Percentiles rank a stretch among this genome's conserved stretches.
These are phyloP conservation scores for Solanum etuberosum DNA, from an alignment of 257 asterid species.

Conservation along the genomic window DNA sequence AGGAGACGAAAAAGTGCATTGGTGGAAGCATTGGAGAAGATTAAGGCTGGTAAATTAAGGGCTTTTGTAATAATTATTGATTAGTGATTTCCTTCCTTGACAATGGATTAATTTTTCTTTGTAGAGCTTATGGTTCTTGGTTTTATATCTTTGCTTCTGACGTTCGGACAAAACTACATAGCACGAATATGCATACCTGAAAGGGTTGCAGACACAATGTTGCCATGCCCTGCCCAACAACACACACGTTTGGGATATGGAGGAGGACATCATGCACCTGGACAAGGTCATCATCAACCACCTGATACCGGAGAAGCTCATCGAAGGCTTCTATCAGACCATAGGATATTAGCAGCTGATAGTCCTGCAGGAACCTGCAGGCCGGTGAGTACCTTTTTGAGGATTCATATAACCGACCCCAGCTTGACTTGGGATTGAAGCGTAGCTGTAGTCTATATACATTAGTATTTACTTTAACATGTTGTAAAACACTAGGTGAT, in stretches of 20 bases:
- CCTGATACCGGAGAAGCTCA: conserved; percentile 4
- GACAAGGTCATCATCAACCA: not conserved
- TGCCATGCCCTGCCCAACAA: conserved; percentile 42
- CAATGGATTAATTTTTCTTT: not conserved
- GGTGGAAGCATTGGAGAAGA: conserved; percentile 89
- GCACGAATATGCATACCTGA: conserved; percentile 55
- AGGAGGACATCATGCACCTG: not conserved
- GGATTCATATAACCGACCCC: not conserved
- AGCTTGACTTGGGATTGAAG: not conserved
- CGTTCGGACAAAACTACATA: conserved; percentile 86
- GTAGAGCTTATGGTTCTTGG: conserved; percentile 98
- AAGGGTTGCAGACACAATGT: conserved; percentile 44
- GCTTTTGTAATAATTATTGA: not conserved
- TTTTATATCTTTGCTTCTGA: conserved; percentile 76
- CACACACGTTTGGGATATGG: not conserved
- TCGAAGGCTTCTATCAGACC: conserved; percentile 57
- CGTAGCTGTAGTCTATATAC: not conserved
- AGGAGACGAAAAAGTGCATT: conserved; percentile 48
- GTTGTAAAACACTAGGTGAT: not conserved
- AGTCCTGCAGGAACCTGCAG: conserved; percentile 27
- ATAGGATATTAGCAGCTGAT: conserved; percentile 39
- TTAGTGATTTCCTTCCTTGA: not conserved
- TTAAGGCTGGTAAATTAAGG: conserved; percentile 53
- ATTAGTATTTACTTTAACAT: not conserved
- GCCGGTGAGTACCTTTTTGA: conserved; percentile 12